Evolutionary conservation across 208 protist genomes (phyloP).

Genomic region (Herpetomonas muscarum): DNA sequence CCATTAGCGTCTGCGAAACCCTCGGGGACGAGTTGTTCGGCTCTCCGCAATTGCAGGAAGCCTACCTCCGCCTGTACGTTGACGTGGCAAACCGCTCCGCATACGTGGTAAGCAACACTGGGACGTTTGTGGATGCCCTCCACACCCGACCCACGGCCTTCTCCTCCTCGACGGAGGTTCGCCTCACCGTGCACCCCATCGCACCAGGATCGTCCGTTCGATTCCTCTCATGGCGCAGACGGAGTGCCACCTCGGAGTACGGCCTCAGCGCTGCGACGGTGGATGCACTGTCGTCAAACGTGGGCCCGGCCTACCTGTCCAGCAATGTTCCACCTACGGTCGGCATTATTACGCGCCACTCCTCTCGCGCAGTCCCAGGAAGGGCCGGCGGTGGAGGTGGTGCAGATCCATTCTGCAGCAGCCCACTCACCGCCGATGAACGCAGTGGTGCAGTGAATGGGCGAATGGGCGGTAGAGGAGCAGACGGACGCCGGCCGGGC

Average conservation of each 20-base stretch:
- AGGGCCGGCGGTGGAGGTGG: not conserved
- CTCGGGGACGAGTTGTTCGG: not conserved
- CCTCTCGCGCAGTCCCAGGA: slow-evolving; percentile 1
- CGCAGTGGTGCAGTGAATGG: too few species aligned
- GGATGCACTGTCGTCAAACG: slow-evolving; percentile 7
- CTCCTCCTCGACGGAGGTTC: slow-evolving; percentile 14
- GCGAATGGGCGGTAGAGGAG: not conserved
- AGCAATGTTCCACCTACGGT: slow-evolving; percentile 29
- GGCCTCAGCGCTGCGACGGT: slow-evolving; percentile 16
- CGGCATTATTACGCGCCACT: slow-evolving; percentile 24
- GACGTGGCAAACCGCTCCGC: not conserved
- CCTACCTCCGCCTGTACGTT: not conserved
- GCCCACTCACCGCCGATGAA: not conserved
- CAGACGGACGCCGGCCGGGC: too few species aligned
- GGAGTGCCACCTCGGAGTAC: slow-evolving; percentile 14
- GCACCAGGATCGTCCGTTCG: slow-evolving; percentile 32
- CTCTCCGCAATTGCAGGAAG: not conserved
- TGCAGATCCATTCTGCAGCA: not conserved
- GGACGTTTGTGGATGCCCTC: not conserved
- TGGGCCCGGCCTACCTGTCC: slow-evolving; percentile 18
- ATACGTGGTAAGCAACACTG: not conserved
- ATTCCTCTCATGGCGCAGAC: slow-evolving; percentile 37
- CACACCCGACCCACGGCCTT: not conserved
- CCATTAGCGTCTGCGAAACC: slow-evolving; percentile 7
- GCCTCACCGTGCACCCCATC: slow-evolving; percentile 39